Evolutionary conservation across 2,329 filamentous ascomycete genomes (phyloP), one percentile per base, ranked within the genome.

Genomic region (Aureobasidium sp.): DNA sequence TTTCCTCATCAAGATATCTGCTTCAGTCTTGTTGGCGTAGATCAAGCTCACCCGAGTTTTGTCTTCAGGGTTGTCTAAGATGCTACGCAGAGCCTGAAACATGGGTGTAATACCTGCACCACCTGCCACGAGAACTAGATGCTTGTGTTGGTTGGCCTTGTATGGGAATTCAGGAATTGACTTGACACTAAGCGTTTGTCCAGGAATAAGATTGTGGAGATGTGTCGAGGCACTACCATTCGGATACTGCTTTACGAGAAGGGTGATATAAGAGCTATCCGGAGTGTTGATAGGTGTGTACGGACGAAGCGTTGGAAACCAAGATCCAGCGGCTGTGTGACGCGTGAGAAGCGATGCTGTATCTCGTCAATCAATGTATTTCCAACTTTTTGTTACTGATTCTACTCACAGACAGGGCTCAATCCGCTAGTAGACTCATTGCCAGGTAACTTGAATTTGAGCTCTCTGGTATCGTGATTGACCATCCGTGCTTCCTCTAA

Each of bases 51-150:
- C 81, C 62, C 82, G 83, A 1, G 91, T 93, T 66, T 80, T 81
- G 70, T 93, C 91, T 1, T 82, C 76, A 0, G 88, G 84, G 72
- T 92, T 87, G 51, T 80, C 76, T n/a, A 91, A 45, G 65, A 92
- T 90, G 2, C 87, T 87, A 56, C 83, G 85, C 2, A 86, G 81
- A 2, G 92, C 84, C 74, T 91, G 89, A 74, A 88, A 92, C 69
- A 91, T 85, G 0, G 91, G 91, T 0, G 91, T 93, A 69, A 94
- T 92, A 23, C 91, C 91, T 0, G 90, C 90, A 16, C 91, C 91
- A 51, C 91, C 91, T 0, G 91, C 91, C 50, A 93, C 86, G 45
- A 93, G 81, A 4, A 87, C 85, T n/a, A 93, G 4, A 73, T 73
- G 36, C 76, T 81, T 74, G 79, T 78, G 72, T 61, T 77, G 70